phyloP scores from a whole-genome alignment of 2,329 filamentous ascomycete genomes.

The Fusarium nelsonii region DNA sequence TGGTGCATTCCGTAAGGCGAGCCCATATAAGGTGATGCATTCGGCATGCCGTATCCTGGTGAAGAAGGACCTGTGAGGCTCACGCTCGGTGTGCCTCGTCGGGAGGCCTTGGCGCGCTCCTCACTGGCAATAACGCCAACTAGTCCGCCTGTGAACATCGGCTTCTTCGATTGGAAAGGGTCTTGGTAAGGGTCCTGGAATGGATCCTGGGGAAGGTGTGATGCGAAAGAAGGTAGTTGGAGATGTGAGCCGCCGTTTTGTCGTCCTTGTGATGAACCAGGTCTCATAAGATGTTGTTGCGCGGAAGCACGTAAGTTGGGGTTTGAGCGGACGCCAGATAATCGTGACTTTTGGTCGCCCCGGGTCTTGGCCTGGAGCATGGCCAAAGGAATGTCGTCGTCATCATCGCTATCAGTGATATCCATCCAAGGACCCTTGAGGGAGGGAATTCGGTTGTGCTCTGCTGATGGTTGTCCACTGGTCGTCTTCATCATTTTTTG shows the following conservation, averaged over 20 bases:
- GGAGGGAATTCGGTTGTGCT: slow-evolving; percentile 12
- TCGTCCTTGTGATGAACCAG: slow-evolving; percentile 30
- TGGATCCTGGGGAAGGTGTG: slow-evolving; percentile 34
- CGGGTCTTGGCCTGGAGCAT: slow-evolving; percentile 19
- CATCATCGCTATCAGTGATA: slow-evolving; percentile 8
- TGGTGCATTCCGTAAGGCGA: slow-evolving; percentile 26
- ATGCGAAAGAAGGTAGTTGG: slow-evolving; percentile 29
- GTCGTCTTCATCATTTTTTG: slow-evolving; percentile 42
- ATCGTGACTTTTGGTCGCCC: slow-evolving; percentile 7
- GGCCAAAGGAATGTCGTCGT: slow-evolving; percentile 35
- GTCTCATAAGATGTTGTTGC: slow-evolving; percentile 30
- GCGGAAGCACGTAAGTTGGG: slow-evolving; percentile 29
- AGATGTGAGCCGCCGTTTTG: slow-evolving; percentile 5
- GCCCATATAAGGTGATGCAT: slow-evolving; percentile 4
- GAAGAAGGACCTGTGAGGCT: slow-evolving; percentile 11
- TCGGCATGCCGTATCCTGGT: neutral
- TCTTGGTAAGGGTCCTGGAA: slow-evolving; percentile 25
- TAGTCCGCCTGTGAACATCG: slow-evolving; percentile 28
- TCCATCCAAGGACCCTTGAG: slow-evolving; percentile 19
- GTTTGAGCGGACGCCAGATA: slow-evolving; percentile 30
- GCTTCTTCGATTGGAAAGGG: slow-evolving; percentile 8
- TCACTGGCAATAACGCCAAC: slow-evolving; percentile 31
- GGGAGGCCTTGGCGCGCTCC: slow-evolving; percentile 34
- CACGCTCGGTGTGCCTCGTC: slow-evolving; percentile 17
- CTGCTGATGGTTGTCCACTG: slow-evolving; percentile 6